A percentile compares a stretch with the other conserved stretches of the same genome.
Conservation (phyloP, 176 grass and related monocot species). For the Lolium perenne region DNA sequence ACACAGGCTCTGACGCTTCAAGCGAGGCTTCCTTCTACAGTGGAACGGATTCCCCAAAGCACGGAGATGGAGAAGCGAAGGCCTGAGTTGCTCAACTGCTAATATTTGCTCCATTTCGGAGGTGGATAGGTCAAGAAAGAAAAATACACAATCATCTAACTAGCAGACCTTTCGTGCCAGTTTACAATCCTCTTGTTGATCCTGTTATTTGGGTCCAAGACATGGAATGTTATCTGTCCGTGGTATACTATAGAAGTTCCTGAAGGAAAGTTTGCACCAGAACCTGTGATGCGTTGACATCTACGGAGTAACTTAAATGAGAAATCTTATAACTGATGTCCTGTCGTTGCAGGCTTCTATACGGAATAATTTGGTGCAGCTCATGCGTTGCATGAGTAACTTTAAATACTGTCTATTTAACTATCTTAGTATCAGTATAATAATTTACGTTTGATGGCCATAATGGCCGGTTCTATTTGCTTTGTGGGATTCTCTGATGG, state of each 20-base stretch:
- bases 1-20: conserved; percentile 46
- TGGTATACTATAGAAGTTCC: background rate
- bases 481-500: too few species aligned
- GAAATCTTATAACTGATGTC: background rate
- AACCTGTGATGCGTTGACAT: conserved; percentile 9
- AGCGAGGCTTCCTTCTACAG: conserved; percentile 70
- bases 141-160: conserved; percentile 27
- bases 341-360: conserved; percentile 15
- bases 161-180: conserved; percentile 1
- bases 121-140: background rate
- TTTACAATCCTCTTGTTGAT: conserved; percentile 16
- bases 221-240: conserved; percentile 11
- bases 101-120: background rate
- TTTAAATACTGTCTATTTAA: background rate
- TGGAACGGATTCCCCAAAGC: conserved; percentile 46
- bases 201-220: background rate
- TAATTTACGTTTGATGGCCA: too few species aligned
- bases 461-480: too few species aligned
- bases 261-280: background rate
- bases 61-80: conserved; percentile 9
- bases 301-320: conserved; percentile 3
- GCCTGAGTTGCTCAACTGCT: background rate
- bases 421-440: too few species aligned
- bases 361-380: conserved; percentile 8
- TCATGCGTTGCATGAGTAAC: background rate